Evolutionary conservation across 179 eudicot genomes (phyloP).

Genomic region (Silene noctiflora): DNA sequence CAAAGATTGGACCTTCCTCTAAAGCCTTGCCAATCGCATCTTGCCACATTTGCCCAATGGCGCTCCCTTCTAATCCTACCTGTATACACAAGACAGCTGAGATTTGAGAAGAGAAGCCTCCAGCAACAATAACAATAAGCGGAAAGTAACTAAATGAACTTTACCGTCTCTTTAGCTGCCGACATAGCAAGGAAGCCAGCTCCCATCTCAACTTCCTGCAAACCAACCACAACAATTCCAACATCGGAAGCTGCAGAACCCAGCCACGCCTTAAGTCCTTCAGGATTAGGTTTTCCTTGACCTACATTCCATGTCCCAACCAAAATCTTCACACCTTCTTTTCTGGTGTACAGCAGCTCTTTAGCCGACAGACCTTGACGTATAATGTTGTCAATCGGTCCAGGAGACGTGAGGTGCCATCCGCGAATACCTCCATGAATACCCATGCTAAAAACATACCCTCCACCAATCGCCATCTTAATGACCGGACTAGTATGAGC

Average conservation of each 20-base stretch:
- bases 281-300: slow-evolving; percentile 83
- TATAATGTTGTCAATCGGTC: slow-evolving; percentile 67
- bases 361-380: slow-evolving; percentile 59
- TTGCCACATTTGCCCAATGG: slow-evolving; percentile 94
- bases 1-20: slow-evolving; percentile 79
- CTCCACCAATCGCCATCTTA: slow-evolving; percentile 70
- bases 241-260: slow-evolving; percentile 73
- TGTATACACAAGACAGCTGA: slow-evolving; percentile 34
- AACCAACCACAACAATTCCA: slow-evolving; percentile 83
- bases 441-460: slow-evolving; percentile 75
- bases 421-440: slow-evolving; percentile 98
- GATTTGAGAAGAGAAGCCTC: slow-evolving; percentile 9
- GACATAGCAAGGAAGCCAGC: slow-evolving; percentile 99
- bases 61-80: slow-evolving; percentile 99
- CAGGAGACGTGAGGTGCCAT: slow-evolving; percentile 86
- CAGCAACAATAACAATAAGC: neutral
- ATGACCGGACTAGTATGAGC: slow-evolving; percentile 87
- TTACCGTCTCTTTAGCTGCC: slow-evolving; percentile 98
- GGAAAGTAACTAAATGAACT: slow-evolving; percentile 14
- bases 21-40: slow-evolving; percentile 85
- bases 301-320: slow-evolving; percentile 99
- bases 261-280: slow-evolving; percentile 74
- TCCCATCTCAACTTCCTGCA: slow-evolving; percentile 99
- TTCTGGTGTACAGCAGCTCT: slow-evolving; percentile 63
- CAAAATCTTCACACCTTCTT: slow-evolving; percentile 61